Evolutionary conservation across 306 rosid genomes (phyloP).

Genomic region (Medicago truncatula): DNA sequence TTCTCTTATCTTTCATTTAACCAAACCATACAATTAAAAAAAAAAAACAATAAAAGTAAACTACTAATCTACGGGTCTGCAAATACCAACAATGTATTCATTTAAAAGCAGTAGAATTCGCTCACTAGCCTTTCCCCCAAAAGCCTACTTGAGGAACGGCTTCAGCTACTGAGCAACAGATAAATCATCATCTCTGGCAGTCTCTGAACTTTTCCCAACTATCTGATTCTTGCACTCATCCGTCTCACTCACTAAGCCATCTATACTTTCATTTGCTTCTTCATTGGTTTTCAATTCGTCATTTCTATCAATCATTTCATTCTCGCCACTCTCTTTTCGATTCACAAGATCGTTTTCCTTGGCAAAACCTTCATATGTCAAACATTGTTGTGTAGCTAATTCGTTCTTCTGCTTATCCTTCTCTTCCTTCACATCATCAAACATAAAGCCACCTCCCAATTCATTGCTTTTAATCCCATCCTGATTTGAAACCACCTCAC

Average conservation of each 20-base stretch:
- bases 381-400: slow-evolving; percentile 31
- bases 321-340: slow-evolving; percentile 37
- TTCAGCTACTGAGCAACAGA: slow-evolving; percentile 38
- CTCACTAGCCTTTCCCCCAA: slow-evolving; percentile 25
- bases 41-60: slow-evolving; percentile 34
- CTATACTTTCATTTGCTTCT: slow-evolving; percentile 34
- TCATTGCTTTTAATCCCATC: slow-evolving; percentile 40
- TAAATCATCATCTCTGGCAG: slow-evolving; percentile 39
- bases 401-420: slow-evolving; percentile 40
- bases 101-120: slow-evolving; percentile 28
- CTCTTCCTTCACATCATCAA: slow-evolving; percentile 35
- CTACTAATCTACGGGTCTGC: slow-evolving; percentile 37
- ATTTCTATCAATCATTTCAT: slow-evolving; percentile 33
- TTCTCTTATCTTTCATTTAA: slow-evolving; percentile 40
- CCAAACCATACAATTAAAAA: slow-evolving; percentile 33
- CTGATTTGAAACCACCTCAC: slow-evolving; percentile 33
- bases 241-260: slow-evolving; percentile 38
- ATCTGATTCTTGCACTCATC: slow-evolving; percentile 47
- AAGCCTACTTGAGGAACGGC: slow-evolving; percentile 27
- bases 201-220: slow-evolving; percentile 44
- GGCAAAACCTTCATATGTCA: slow-evolving; percentile 27
- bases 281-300: slow-evolving; percentile 39
- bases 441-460: slow-evolving; percentile 37
- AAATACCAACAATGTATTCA: slow-evolving; percentile 41
- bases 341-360: slow-evolving; percentile 39